phyloP scores from a whole-genome alignment of 371 early-diverging fungal species.

The Cokeromyces recurvatus region DNA sequence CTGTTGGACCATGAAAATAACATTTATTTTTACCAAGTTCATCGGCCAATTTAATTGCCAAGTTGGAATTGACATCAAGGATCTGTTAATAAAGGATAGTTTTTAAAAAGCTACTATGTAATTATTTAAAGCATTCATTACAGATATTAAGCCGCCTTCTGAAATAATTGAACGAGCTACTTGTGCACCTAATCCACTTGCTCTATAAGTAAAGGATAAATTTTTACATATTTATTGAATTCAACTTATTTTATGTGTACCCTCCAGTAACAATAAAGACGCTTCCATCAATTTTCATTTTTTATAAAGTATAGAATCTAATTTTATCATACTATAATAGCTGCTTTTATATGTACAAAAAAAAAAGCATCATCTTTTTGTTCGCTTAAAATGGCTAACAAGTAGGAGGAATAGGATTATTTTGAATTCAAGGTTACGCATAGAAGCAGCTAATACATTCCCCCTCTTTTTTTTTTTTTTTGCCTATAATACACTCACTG shows the following conservation, averaged over 20 bases:
- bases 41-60: constrained; percentile 18
- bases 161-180: constrained; percentile 19
- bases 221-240: too few relatives aligned
- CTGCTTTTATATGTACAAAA: too few relatives aligned
- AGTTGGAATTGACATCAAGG: constrained; percentile 46
- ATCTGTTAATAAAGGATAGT: constrained; percentile 33
- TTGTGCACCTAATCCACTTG: constrained; percentile 38
- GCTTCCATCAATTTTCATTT: constrained; percentile 19
- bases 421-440: constrained; percentile 88
- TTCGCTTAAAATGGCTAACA: constrained; percentile 28
- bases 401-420: constrained; percentile 23
- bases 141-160: constrained; percentile 23
- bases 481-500: constrained; percentile 77
- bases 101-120: too few relatives aligned
- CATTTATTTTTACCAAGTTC: constrained; percentile 27
- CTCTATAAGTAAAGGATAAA: constrained; percentile 13
- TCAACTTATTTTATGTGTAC: constrained; percentile 15
- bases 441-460: constrained; percentile 84
- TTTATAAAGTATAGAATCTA: background rate
- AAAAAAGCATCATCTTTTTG: constrained; percentile 17
- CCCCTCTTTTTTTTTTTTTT: constrained; percentile 82
- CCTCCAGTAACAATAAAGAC: constrained; percentile 42
- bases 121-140: too few relatives aligned
- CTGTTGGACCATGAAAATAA: constrained; percentile 38
- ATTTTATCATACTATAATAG: background rate